Conservation (phyloP, 306 rosid genomes). For the Chamaecrista fasciculata region DNA sequence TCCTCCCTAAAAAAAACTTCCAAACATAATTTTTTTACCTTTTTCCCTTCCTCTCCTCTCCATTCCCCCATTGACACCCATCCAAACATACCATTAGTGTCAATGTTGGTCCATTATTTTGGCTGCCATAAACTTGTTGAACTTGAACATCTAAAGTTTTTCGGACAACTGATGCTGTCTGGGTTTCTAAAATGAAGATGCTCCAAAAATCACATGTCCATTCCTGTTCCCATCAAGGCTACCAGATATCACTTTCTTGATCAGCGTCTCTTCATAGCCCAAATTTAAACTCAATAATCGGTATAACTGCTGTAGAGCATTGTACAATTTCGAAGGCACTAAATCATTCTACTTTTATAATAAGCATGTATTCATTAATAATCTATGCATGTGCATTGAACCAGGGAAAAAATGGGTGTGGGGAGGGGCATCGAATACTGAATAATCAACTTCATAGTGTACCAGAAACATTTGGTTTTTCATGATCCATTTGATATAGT, state of each 20-base stretch:
- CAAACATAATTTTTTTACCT: no score
- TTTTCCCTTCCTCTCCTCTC: no score
- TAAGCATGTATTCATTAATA: background rate
- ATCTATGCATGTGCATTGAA: background rate
- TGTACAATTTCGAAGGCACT: background rate
- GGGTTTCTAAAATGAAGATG: slow-evolving; percentile 1
- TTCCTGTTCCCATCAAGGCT: background rate
- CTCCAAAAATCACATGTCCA: no score
- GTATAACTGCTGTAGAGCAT: background rate
- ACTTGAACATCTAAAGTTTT: background rate
- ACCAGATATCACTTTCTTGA: background rate
- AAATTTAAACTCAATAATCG: background rate
- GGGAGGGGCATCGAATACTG: background rate
- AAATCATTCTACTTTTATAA: slow-evolving; percentile 6
- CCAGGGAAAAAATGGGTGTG: background rate
- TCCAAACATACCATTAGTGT: no score
- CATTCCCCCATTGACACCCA: no score
- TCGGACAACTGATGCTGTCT: background rate
- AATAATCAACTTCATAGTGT: slow-evolving; percentile 11
- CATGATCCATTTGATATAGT: background rate
- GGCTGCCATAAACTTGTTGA: no score
- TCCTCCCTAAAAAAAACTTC: no score
- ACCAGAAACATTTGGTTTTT: slow-evolving; percentile 4
- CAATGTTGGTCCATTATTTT: no score
- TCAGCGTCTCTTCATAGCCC: background rate